Percentiles rank a stretch among this genome's conserved stretches.
Evolutionary conservation across 495 filamentous ascomycete genomes (phyloP).

Genomic region (Penicillium subrubescens): DNA sequence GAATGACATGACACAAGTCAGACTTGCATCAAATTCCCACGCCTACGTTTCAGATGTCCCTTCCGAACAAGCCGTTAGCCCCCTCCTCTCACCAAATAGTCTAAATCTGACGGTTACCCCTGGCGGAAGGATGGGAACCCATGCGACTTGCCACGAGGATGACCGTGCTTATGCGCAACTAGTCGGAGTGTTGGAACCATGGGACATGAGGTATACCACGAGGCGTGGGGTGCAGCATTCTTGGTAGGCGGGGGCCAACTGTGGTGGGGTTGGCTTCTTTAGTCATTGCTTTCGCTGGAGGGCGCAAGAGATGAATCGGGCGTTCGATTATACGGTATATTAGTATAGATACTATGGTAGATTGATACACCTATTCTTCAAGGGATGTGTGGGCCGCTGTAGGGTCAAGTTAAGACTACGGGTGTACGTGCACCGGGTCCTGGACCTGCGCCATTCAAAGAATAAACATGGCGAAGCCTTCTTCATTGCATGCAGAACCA

Average conservation of each 20-base stretch:
- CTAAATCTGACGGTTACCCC: not conserved
- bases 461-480: slow-evolving; percentile 3
- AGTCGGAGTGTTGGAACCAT: not conserved
- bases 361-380: too few relatives aligned
- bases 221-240: not conserved
- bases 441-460: not conserved
- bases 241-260: not conserved
- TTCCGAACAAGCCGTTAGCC: not conserved
- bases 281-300: not conserved
- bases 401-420: not conserved
- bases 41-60: not conserved
- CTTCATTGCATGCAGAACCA: not conserved
- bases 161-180: not conserved
- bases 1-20: not conserved
- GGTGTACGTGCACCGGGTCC: not conserved
- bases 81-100: not conserved
- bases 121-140: not conserved
- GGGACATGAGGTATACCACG: not conserved
- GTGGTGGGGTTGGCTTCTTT: not conserved
- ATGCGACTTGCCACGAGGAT: not conserved
- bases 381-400: not conserved
- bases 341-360: not conserved
- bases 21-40: not conserved
- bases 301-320: not conserved
- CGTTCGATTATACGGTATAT: not conserved